Evolutionary conservation across 1,284 basidiomycete genomes (phyloP).

Genomic region (Ganoderma resinaceum): DNA sequence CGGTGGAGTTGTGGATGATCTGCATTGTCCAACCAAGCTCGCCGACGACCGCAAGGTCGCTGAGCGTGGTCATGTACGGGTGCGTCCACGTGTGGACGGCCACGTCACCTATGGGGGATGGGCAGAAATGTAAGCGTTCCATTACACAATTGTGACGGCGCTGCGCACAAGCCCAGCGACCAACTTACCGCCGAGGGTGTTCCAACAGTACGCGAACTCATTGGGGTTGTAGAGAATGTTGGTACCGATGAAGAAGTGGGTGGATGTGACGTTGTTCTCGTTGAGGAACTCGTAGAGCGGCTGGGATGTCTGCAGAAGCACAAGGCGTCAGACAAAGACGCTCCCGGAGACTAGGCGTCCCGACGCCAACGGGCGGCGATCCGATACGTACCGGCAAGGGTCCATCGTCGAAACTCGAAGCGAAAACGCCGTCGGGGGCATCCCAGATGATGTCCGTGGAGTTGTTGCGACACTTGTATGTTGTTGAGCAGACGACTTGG

Average conservation of each 20-base stretch:
- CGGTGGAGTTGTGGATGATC: constrained; percentile 83
- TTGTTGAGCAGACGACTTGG: constrained; percentile 67
- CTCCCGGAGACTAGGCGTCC: neutral
- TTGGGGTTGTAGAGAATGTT: constrained; percentile 68
- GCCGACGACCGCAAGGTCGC: constrained; percentile 73
- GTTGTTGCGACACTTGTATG: constrained; percentile 63
- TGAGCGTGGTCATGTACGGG: constrained; percentile 81
- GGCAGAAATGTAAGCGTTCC: neutral
- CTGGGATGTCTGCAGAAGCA: constrained; percentile 38
- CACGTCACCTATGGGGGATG: constrained; percentile 57
- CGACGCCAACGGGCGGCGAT: constrained; percentile 1
- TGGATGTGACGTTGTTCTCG: constrained; percentile 65
- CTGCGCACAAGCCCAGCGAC: neutral
- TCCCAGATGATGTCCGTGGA: constrained; percentile 70
- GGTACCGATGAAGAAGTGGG: constrained; percentile 85
- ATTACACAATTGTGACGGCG: neutral
- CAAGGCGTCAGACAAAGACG: constrained; percentile 15
- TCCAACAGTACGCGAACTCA: constrained; percentile 60
- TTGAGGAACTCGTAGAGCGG: constrained; percentile 64
- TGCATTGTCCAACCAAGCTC: constrained; percentile 88
- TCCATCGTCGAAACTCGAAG: constrained; percentile 81
- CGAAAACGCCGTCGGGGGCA: constrained; percentile 66
- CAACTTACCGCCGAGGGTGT: constrained; percentile 44
- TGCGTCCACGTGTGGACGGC: constrained; percentile 86
- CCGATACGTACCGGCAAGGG: constrained; percentile 59